Evolutionary conservation across 768 basidiomycete species (phyloP), one percentile per base, ranked within the genome.

Genomic region (Serpula lacrymans): DNA sequence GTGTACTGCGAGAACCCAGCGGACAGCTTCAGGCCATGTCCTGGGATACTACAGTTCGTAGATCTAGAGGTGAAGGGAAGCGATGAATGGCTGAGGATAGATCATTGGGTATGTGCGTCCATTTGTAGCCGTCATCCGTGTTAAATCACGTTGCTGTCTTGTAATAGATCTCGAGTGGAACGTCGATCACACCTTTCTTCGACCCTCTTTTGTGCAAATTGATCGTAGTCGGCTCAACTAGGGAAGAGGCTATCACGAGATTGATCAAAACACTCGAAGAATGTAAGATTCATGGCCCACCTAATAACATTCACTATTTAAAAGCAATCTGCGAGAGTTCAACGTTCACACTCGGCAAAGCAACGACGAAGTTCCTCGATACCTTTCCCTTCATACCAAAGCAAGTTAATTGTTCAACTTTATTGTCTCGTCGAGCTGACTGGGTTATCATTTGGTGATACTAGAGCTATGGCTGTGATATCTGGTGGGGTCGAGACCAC

Each of bases 1-100:
- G 56, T 82, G 3, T 83, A 83, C 47, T 71, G 78, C 24, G 83
- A 85, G 55, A 77, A 82, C 43, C 79, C 82, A 0, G 66, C 70
- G 0, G 69, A 72, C 12, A 61, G 65, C 20, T 85, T 83, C 54
- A 58, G 63, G 34, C 83, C 82, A 5, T 70, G 72, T 27, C 74
- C 82, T 12, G 83, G 83, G 0, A 57, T 82, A 0, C 63, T 85
- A n/a, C 82, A 84, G 44, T 41, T 65, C 26, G 82, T 84, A 3
- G 49, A 63, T 1, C 57, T 77, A 6, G 58, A 62, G 0, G 27
- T 48, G 2, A 42, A 42, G 1, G 50, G 58, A 3, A 28, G 52
- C 8, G 52, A 65, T 27, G 65, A 67, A 1, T 84, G 80, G 80
- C 55, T 83, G 13, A 60, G 77, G n/a, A 59, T 82, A n/a, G 81